A percentile compares a stretch with the other conserved stretches of the same genome.
These are phyloP conservation scores for Malassezia yamatoensis DNA, from an alignment of 1,284 basidiomycete genomes.

Conservation along the genomic window DNA sequence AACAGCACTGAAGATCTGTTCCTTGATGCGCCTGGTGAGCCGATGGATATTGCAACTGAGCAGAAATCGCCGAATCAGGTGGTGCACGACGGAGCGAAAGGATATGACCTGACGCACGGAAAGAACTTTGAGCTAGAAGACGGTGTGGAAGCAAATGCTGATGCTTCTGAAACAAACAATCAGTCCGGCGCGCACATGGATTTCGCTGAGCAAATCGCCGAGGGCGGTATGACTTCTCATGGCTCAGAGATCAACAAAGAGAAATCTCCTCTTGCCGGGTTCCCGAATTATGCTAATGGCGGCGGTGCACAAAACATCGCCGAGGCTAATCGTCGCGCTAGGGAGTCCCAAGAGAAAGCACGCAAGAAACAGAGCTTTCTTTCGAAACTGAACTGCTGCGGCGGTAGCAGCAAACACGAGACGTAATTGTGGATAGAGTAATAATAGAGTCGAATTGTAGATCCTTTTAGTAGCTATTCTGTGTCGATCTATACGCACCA, in stretches of 20 bases:
- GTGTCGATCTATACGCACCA: too few species aligned
- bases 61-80: background rate
- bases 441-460: too few species aligned
- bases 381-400: constrained; percentile 13
- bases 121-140: background rate
- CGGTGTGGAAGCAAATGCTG: background rate
- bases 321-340: constrained; percentile 10
- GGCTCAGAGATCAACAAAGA: background rate
- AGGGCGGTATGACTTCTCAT: background rate
- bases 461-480: too few species aligned
- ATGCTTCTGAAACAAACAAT: background rate
- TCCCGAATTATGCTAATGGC: constrained; percentile 7
- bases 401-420: background rate
- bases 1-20: background rate
- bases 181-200: background rate
- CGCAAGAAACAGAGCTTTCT: constrained; percentile 2
- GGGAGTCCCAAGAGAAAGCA: constrained; percentile 6
- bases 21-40: background rate
- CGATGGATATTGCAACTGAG: background rate
- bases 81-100: background rate
- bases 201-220: background rate
- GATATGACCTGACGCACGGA: background rate
- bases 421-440: too few species aligned
- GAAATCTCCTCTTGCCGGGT: constrained; percentile 9
- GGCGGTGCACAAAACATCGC: background rate